phyloP scores from a whole-genome alignment of 2,329 filamentous ascomycete species.

The Ophiostoma himal-ulmi region DNA sequence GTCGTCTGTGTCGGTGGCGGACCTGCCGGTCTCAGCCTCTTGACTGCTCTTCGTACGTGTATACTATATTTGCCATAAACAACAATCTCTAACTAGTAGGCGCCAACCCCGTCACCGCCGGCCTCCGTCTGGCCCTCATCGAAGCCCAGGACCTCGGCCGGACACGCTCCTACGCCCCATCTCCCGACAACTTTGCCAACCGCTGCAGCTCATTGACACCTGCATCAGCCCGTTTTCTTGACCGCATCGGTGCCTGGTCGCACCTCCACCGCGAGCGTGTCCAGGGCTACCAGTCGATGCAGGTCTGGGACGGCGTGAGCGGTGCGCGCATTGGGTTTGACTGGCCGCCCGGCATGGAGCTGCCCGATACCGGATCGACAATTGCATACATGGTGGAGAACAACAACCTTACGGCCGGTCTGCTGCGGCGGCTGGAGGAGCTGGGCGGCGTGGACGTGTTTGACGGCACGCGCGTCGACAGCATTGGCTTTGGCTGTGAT shows the following conservation, averaged over 20 bases:
- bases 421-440: slow-evolving; percentile 66
- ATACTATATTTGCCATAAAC: not conserved
- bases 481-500: slow-evolving; percentile 65
- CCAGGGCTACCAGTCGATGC: slow-evolving; percentile 91
- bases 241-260: slow-evolving; percentile 77
- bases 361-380: slow-evolving; percentile 43
- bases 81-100: slow-evolving; percentile 42
- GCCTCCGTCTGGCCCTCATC: slow-evolving; percentile 78
- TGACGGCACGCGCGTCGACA: slow-evolving; percentile 69
- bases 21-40: slow-evolving; percentile 77
- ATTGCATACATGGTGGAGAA: slow-evolving; percentile 99
- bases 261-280: slow-evolving; percentile 67
- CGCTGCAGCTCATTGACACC: slow-evolving; percentile 93
- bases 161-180: slow-evolving; percentile 59
- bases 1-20: slow-evolving; percentile 88
- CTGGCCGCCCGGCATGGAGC: slow-evolving; percentile 49
- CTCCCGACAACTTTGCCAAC: slow-evolving; percentile 73
- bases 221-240: slow-evolving; percentile 74
- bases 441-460: slow-evolving; percentile 65
- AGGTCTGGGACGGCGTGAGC: slow-evolving; percentile 94
- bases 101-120: slow-evolving; percentile 66
- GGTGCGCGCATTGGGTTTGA: slow-evolving; percentile 86
- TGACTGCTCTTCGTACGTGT: slow-evolving; percentile 65
- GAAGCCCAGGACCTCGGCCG: slow-evolving; percentile 81
- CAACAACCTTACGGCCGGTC: slow-evolving; percentile 72